These are phyloP conservation scores for Schizothecium vesticola DNA, from an alignment of 495 filamentous ascomycete genomes.

Conservation along the genomic window DNA sequence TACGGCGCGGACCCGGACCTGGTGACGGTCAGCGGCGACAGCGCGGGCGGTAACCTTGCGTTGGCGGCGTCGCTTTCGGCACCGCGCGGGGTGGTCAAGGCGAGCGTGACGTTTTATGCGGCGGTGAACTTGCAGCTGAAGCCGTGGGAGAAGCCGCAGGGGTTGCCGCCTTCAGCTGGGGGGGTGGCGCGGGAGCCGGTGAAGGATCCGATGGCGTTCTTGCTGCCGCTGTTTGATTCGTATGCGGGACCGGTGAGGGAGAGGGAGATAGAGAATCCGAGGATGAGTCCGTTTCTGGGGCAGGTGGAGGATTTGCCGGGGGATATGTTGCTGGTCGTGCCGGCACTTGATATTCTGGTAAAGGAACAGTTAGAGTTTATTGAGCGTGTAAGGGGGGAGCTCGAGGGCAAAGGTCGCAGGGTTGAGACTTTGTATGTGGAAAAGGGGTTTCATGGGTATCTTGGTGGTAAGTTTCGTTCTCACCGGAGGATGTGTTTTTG, in stretches of 20 bases:
- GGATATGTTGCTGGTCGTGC: slow-evolving; percentile 7
- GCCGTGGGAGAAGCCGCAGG: slow-evolving; percentile 27
- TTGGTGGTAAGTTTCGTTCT: slow-evolving; percentile 9
- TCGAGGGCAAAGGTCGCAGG: slow-evolving; percentile 6
- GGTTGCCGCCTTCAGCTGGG: neutral
- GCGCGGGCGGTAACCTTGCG: slow-evolving; percentile 28
- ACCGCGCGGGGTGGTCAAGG: slow-evolving; percentile 7
- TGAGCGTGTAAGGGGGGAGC: slow-evolving; percentile 5
- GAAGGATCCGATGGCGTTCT: slow-evolving; percentile 23
- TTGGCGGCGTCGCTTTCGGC: slow-evolving; percentile 18
- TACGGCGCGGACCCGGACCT: slow-evolving; percentile 24
- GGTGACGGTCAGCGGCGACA: slow-evolving; percentile 27
- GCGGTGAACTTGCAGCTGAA: slow-evolving; percentile 29
- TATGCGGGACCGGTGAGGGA: slow-evolving; percentile 23
- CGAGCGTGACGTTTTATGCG: slow-evolving; percentile 9
- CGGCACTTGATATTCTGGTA: slow-evolving; percentile 10
- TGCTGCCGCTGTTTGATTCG: slow-evolving; percentile 29
- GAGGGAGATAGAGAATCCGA: slow-evolving; percentile 10
- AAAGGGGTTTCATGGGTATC: slow-evolving; percentile 33
- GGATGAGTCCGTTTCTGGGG: slow-evolving; percentile 27
- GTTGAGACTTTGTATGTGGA: slow-evolving; percentile 23
- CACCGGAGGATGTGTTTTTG: neutral
- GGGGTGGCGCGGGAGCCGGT: slow-evolving; percentile 7
- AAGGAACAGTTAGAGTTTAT: slow-evolving; percentile 8
- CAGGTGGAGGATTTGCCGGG: slow-evolving; percentile 1